Evolutionary conservation across 768 basidiomycete species (phyloP), one percentile per base, ranked within the genome.

Genomic region (Amanita rimosa): DNA sequence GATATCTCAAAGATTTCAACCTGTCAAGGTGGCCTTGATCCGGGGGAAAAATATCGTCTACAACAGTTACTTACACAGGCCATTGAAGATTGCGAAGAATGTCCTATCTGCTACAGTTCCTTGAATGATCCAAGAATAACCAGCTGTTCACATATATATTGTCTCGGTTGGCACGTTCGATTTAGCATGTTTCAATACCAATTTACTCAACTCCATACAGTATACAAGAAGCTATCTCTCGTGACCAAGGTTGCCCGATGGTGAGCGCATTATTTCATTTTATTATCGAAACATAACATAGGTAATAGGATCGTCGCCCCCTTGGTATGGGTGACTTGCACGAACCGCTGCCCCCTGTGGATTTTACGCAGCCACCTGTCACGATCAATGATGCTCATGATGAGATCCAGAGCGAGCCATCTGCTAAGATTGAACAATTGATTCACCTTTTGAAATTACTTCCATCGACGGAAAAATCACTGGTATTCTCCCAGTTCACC

Each of bases 401-500:
- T 36, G 72, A 66, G 6, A 60, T 74, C 6, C 70, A 71, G 16
- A 56, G 62, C 3, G 78, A 77, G 2, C 77, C 86, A 5, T 92
- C 91, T 17, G 86, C 87, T 9, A 94, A 94, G 64, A 85, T 91
- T 45, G 83, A 86, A 45, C 88, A 91, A 56, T 67, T 94, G 13
- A 60, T 90, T 17, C 75, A 85, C 46, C 72, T 91, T 37, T 70
- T 94, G 37, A 69, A 74, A 52, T 62, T 91, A 10, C 85, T 79
- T 4, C 85, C 85, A 0, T 52, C 56, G 3, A 74, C 70, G 1
- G 85, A 90, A 53, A 94, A 94, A 62, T 83, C 84, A 2, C 67
- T 94, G 2, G 88, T 94, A 1, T 94, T 94, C 59, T 90, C 86
- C 2, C 91, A 94, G 56, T 94, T 92, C 57, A 94, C 89, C 3